phyloP scores from a whole-genome alignment of 164 flowering plant species.

The Chimonanthus praecox region DNA sequence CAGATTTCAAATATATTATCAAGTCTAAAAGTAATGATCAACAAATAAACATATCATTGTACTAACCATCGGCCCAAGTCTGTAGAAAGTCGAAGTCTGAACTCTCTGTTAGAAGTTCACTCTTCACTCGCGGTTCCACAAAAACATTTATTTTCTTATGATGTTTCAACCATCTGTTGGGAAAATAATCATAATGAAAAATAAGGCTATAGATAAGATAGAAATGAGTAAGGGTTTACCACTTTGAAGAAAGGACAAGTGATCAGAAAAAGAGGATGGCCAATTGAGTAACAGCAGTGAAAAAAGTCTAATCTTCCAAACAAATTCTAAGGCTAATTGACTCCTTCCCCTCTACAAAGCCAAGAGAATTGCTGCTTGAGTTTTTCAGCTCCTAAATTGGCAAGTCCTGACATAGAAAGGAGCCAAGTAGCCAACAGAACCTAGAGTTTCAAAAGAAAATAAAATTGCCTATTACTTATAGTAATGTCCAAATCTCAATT shows the following conservation, averaged over 20 bases:
- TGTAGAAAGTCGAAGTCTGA: constrained; percentile 65
- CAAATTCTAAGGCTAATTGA: neutral
- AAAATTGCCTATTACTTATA: too few relatives aligned
- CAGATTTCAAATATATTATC: too few relatives aligned
- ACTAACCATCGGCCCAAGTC: constrained; percentile 89
- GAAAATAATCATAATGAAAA: neutral
- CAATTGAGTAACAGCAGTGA: too few relatives aligned
- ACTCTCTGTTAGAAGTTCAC: constrained; percentile 74
- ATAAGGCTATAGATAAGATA: neutral
- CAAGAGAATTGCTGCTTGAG: neutral
- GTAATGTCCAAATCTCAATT: too few relatives aligned
- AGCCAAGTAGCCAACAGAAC: too few relatives aligned
- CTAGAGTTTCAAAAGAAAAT: too few relatives aligned
- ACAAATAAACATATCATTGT: neutral
- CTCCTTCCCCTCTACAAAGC: too few relatives aligned
- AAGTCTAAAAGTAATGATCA: too few relatives aligned
- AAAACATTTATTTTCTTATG: constrained; percentile 52
- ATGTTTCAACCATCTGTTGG: constrained; percentile 83
- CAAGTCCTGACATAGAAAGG: too few relatives aligned
- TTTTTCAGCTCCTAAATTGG: neutral
- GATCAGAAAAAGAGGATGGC: neutral
- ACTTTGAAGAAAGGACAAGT: neutral
- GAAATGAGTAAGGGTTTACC: neutral
- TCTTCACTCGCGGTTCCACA: constrained; percentile 87
- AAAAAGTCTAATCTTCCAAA: too few relatives aligned